These are phyloP conservation scores for Colletotrichum sp. DNA, from an alignment of 2,329 filamentous ascomycete genomes.

Conservation along the genomic window DNA sequence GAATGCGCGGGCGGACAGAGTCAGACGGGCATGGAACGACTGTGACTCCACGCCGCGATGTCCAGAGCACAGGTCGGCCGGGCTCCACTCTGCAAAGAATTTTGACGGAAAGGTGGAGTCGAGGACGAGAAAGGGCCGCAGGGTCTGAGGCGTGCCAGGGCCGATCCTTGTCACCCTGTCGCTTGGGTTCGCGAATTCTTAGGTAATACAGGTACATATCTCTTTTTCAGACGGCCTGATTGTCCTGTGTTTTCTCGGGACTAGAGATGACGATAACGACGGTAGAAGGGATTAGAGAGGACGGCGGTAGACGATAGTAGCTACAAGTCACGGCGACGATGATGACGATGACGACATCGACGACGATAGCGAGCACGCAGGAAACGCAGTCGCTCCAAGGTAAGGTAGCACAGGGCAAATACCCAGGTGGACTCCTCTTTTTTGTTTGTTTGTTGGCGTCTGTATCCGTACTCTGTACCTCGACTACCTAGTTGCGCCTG, in stretches of 20 bases:
- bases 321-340: neutral
- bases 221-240: neutral
- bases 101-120: slow-evolving; percentile 19
- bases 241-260: neutral
- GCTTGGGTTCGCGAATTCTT: neutral
- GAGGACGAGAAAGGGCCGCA: neutral
- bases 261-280: neutral
- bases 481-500: neutral
- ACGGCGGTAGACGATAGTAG: neutral
- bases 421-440: neutral
- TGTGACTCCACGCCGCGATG: slow-evolving; percentile 16
- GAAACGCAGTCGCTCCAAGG: neutral
- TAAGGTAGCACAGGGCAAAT: no score
- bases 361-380: neutral
- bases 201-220: neutral
- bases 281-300: neutral
- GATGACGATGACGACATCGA: neutral
- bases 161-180: neutral
- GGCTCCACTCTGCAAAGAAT: slow-evolving; percentile 20
- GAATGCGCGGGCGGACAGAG: neutral
- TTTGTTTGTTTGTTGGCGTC: neutral
- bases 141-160: neutral
- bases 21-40: neutral
- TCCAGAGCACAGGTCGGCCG: neutral
- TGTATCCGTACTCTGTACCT: neutral